A percentile compares a stretch with the other conserved stretches of the same genome.
phyloP scores from a whole-genome alignment of 1,284 basidiomycete genomes.

The Malassezia restricta region DNA sequence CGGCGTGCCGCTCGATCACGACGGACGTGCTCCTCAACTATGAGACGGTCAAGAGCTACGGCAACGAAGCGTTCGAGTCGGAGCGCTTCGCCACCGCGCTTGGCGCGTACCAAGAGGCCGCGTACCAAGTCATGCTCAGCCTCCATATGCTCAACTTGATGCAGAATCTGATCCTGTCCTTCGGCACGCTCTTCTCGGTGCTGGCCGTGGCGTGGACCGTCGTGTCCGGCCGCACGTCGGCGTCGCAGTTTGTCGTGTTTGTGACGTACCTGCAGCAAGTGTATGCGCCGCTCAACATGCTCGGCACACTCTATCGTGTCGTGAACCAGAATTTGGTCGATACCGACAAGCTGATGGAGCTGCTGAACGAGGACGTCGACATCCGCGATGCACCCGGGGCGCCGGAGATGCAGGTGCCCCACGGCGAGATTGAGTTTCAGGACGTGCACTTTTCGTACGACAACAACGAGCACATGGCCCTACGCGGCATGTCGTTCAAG shows the following conservation, averaged over 20 bases:
- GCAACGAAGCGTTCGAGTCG: conserved; percentile 66
- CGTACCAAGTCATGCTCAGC: conserved; percentile 55
- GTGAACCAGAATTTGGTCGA: conserved; percentile 54
- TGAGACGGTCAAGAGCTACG: conserved; percentile 59
- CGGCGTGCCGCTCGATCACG: conserved; percentile 32
- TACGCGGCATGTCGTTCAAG: conserved; percentile 68
- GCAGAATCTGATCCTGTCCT: conserved; percentile 35
- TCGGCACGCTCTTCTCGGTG: conserved; percentile 32
- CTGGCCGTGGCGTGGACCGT: conserved; percentile 28
- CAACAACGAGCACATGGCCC: conserved; percentile 55
- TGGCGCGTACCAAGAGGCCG: conserved; percentile 61
- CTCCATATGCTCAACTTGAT: conserved; percentile 40
- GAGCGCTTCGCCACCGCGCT: conserved; percentile 62
- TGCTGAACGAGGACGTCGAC: conserved; percentile 52
- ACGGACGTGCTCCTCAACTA: conserved; percentile 41
- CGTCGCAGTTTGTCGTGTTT: conserved; percentile 62
- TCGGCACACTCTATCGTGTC: conserved; percentile 41
- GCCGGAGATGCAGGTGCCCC: conserved; percentile 59
- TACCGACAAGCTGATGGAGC: conserved; percentile 46
- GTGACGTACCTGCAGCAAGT: conserved; percentile 67
- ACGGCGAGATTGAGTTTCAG: conserved; percentile 68
- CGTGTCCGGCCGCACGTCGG: conserved; percentile 23
- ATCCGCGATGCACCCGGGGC: conserved; percentile 68
- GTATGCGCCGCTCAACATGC: conserved; percentile 36
- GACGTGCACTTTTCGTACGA: conserved; percentile 55